These are phyloP conservation scores for Tuber magnatum DNA, from an alignment of 495 filamentous ascomycete genomes.

Conservation along the genomic window DNA sequence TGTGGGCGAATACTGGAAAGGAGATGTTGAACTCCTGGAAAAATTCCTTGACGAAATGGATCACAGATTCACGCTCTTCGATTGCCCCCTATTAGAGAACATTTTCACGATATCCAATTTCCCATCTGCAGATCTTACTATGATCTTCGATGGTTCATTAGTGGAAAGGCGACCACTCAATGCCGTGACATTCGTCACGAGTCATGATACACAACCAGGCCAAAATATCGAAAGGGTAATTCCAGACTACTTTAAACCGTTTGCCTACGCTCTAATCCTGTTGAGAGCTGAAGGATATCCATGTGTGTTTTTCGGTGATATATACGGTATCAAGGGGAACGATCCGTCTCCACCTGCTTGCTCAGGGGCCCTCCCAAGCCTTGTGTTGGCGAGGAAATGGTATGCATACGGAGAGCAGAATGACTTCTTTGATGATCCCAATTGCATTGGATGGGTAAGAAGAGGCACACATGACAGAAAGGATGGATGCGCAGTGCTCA, in stretches of 20 bases:
- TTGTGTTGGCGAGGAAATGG: slow-evolving; percentile 58
- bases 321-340: slow-evolving; percentile 60
- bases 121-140: slow-evolving; percentile 52
- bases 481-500: slow-evolving; percentile 53
- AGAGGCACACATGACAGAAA: slow-evolving; percentile 51
- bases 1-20: slow-evolving; percentile 69
- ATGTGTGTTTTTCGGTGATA: slow-evolving; percentile 66
- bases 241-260: slow-evolving; percentile 51
- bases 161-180: slow-evolving; percentile 54
- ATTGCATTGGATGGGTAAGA: slow-evolving; percentile 65
- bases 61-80: slow-evolving; percentile 57
- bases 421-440: slow-evolving; percentile 60
- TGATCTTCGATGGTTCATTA: slow-evolving; percentile 56
- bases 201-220: slow-evolving; percentile 56
- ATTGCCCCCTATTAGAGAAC: slow-evolving; percentile 60
- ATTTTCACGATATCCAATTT: slow-evolving; percentile 53
- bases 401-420: slow-evolving; percentile 62
- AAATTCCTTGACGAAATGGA: slow-evolving; percentile 56
- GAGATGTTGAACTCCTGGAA: slow-evolving; percentile 50
- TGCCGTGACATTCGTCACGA: slow-evolving; percentile 54
- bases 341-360: slow-evolving; percentile 54
- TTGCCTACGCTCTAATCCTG: slow-evolving; percentile 59
- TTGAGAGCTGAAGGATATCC: slow-evolving; percentile 60
- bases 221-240: slow-evolving; percentile 47
- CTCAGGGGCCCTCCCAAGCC: slow-evolving; percentile 53